Conservation (phyloP, 2,329 filamentous ascomycete genomes). For the Fusarium mangiferae region DNA sequence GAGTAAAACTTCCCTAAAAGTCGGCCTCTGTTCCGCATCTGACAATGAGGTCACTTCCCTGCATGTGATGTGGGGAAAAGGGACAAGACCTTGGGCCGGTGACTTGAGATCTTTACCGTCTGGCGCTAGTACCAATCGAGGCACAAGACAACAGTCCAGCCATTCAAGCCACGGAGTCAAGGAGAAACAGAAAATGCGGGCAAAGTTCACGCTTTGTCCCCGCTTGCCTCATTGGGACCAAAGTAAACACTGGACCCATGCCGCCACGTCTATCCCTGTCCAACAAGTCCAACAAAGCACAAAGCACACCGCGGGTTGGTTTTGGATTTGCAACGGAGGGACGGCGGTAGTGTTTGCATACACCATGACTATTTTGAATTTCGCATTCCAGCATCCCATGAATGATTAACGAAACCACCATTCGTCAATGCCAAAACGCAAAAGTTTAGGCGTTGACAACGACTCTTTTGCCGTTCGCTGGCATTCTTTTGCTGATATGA, state of each 20-base stretch:
- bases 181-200: constrained; percentile 43
- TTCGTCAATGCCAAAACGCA: constrained; percentile 47
- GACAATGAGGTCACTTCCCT: constrained; percentile 43
- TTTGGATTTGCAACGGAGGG: constrained; percentile 10
- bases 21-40: constrained; percentile 38
- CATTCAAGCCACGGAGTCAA: constrained; percentile 25
- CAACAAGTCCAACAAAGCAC: constrained; percentile 9
- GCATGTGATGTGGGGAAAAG: constrained; percentile 44
- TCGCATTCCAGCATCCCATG: constrained; percentile 37
- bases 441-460: constrained; percentile 36
- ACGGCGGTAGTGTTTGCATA: constrained; percentile 22
- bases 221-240: constrained; percentile 25
- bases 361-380: constrained; percentile 1
- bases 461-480: constrained; percentile 49
- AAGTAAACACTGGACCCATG: constrained; percentile 46
- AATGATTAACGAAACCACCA: constrained; percentile 26
- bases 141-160: neutral
- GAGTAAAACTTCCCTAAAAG: constrained; percentile 29
- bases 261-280: constrained; percentile 36
- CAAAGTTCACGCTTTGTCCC: constrained; percentile 29
- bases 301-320: constrained; percentile 31
- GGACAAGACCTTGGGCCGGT: constrained; percentile 1
- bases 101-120: constrained; percentile 11
- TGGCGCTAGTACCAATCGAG: constrained; percentile 6
- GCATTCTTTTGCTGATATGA: constrained; percentile 50